phyloP scores from a whole-genome alignment of 306 rosid species.

The Adenanthera pavonina region DNA sequence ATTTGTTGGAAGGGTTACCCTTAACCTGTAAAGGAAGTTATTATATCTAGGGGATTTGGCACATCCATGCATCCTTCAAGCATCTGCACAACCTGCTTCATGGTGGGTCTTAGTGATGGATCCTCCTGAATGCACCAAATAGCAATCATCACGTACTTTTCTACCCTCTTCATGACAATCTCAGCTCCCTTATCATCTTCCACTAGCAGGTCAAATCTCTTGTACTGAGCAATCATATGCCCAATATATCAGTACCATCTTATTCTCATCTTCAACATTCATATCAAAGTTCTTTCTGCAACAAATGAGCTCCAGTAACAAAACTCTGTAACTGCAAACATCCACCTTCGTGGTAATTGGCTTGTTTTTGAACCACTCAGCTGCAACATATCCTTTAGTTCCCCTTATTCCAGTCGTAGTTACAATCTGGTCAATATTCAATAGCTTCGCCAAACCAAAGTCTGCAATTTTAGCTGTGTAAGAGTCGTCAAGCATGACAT shows the following conservation, averaged over 20 bases:
- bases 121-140: slow-evolving; percentile 27
- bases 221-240: slow-evolving; percentile 27
- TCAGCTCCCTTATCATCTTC: slow-evolving; percentile 19
- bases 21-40: not conserved
- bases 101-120: slow-evolving; percentile 30
- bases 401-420: slow-evolving; percentile 28
- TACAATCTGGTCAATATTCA: slow-evolving; percentile 15
- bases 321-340: slow-evolving; percentile 23
- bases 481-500: slow-evolving; percentile 15
- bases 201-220: not conserved
- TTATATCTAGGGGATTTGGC: not conserved
- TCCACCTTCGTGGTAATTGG: slow-evolving; percentile 32
- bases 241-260: slow-evolving; percentile 20
- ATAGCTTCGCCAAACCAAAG: slow-evolving; percentile 34
- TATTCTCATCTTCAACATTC: slow-evolving; percentile 1
- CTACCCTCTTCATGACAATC: slow-evolving; percentile 31
- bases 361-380: slow-evolving; percentile 24
- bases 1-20: not conserved
- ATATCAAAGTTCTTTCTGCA: slow-evolving; percentile 20
- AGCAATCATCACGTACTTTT: slow-evolving; percentile 24
- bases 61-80: slow-evolving; percentile 36
- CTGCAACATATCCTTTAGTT: slow-evolving; percentile 38
- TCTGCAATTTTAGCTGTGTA: slow-evolving; percentile 20
- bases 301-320: not conserved
- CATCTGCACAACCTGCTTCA: slow-evolving; percentile 7